Conservation (phyloP, 495 filamentous ascomycete species). For the Chaetomium fimeti region DNA sequence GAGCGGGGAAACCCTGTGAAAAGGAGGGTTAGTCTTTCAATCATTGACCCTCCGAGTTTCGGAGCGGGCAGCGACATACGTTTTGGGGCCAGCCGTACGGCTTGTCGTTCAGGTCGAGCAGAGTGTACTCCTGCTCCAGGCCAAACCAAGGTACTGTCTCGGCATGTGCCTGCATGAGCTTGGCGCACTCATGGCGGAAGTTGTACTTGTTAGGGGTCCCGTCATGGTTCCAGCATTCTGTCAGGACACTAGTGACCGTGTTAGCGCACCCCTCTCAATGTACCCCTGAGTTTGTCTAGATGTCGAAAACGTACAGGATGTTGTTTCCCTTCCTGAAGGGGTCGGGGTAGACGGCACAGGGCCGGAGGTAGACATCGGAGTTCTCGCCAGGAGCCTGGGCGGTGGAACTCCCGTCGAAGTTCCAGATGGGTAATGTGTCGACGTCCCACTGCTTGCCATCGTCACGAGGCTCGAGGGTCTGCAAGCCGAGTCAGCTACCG, state of each 20-base stretch:
- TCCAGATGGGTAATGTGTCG: slow-evolving; percentile 90
- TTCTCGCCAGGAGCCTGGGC: slow-evolving; percentile 93
- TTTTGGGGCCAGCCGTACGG: slow-evolving; percentile 88
- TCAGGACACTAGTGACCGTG: slow-evolving; percentile 62
- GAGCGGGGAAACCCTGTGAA: slow-evolving; percentile 78
- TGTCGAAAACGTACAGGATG: slow-evolving; percentile 55
- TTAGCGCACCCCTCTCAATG: slow-evolving; percentile 38
- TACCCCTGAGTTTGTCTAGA: slow-evolving; percentile 49
- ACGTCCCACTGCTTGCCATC: slow-evolving; percentile 54
- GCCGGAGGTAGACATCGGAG: slow-evolving; percentile 93
- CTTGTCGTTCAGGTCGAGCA: slow-evolving; percentile 76
- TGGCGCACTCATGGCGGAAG: slow-evolving; percentile 65
- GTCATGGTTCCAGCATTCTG: slow-evolving; percentile 94
- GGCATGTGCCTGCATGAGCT: slow-evolving; percentile 84
- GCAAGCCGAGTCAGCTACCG: slow-evolving; percentile 25
- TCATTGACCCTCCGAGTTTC: background rate
- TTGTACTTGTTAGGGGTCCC: slow-evolving; percentile 99
- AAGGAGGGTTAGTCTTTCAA: background rate
- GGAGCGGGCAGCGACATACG: slow-evolving; percentile 38
- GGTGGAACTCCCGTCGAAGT: slow-evolving; percentile 97
- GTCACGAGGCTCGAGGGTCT: slow-evolving; percentile 72
- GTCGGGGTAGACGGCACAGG: slow-evolving; percentile 85
- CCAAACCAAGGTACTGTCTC: slow-evolving; percentile 93
- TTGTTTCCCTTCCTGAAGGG: slow-evolving; percentile 82
- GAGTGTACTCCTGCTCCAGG: slow-evolving; percentile 81